Conservation (phyloP, 805 yeast species). For the Nakazawaea holstii region DNA sequence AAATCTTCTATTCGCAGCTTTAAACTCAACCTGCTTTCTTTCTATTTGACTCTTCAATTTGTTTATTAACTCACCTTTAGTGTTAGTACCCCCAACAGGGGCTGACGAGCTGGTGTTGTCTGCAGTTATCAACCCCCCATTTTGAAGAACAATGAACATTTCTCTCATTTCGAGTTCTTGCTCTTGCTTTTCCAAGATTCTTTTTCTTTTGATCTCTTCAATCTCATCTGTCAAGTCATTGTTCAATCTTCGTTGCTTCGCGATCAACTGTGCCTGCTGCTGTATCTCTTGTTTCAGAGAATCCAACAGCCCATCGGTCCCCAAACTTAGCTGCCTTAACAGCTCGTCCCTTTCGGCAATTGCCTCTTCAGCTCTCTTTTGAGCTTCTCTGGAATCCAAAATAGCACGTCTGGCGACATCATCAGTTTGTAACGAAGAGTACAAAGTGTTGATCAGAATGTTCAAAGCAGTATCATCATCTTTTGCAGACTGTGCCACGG, state of each 20-base stretch:
- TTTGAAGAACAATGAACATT: conserved; percentile 58
- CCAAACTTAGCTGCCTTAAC: conserved; percentile 35
- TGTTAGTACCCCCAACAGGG: conserved; percentile 14
- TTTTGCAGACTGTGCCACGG: conserved; percentile 41
- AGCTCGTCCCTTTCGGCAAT: conserved; percentile 35
- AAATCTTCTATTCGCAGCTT: conserved; percentile 17
- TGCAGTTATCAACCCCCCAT: conserved; percentile 21
- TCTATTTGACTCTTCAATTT: conserved; percentile 40
- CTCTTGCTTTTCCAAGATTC: conserved; percentile 62
- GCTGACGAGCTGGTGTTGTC: conserved; percentile 23
- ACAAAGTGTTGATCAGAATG: conserved; percentile 68
- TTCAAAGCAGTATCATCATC: conserved; percentile 65
- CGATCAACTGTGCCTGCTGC: conserved; percentile 56
- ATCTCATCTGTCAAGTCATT: conserved; percentile 56
- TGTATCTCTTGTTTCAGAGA: conserved; percentile 54
- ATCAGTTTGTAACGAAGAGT: conserved; percentile 74
- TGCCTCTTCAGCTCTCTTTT: conserved; percentile 33
- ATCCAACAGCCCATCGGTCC: conserved; percentile 69
- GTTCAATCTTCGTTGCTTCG: conserved; percentile 55
- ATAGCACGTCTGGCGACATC: conserved; percentile 76
- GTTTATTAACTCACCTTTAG: conserved; percentile 27
- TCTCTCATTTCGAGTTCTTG: conserved; percentile 77
- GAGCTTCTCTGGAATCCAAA: conserved; percentile 35
- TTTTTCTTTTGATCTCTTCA: conserved; percentile 55
- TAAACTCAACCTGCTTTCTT: conserved; percentile 37